Percentiles rank a stretch among this genome's conserved stretches.
These are phyloP conservation scores for Pisolithus tinctorius DNA, from an alignment of 768 basidiomycete species.

Conservation along the genomic window DNA sequence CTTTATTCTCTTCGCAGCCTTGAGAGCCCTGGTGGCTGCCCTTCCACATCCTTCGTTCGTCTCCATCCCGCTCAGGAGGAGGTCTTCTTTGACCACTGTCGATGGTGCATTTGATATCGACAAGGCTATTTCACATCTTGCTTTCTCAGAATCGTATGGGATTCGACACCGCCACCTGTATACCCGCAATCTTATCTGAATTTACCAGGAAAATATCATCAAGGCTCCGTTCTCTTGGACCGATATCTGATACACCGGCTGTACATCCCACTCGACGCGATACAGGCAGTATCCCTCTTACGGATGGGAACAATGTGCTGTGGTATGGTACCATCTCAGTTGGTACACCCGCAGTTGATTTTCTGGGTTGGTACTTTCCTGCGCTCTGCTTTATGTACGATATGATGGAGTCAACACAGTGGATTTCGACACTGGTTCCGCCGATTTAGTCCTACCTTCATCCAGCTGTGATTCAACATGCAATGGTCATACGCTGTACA, in stretches of 20 bases:
- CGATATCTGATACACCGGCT: background rate
- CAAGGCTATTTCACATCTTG: slow-evolving; percentile 10
- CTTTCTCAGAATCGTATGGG: slow-evolving; percentile 4
- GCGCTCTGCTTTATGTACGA: background rate
- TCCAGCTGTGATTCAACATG: slow-evolving; percentile 24
- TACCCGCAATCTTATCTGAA: slow-evolving; percentile 3
- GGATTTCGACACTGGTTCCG: slow-evolving; percentile 31
- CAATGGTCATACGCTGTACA: slow-evolving; percentile 29
- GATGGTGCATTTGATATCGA: slow-evolving; percentile 13
- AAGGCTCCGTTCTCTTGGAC: slow-evolving; percentile 8
- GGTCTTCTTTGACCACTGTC: slow-evolving; percentile 4
- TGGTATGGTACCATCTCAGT: slow-evolving; percentile 23
- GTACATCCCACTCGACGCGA: slow-evolving; percentile 4
- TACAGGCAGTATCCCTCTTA: slow-evolving; percentile 7
- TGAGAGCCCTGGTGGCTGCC: slow-evolving; percentile 12
- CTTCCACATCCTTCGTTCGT: slow-evolving; percentile 9
- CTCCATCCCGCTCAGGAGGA: slow-evolving; percentile 14
- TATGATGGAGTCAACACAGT: slow-evolving; percentile 6
- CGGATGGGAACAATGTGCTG: slow-evolving; percentile 5
- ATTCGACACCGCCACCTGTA: background rate
- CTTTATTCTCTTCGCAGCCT: slow-evolving; percentile 4
- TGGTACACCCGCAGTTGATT: slow-evolving; percentile 17
- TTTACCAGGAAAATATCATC: slow-evolving; percentile 12
- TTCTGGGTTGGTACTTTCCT: slow-evolving; percentile 9
- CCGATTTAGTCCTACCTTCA: slow-evolving; percentile 29